Conservation (phyloP, 78 protist genomes). For the Guillardia theta region DNA sequence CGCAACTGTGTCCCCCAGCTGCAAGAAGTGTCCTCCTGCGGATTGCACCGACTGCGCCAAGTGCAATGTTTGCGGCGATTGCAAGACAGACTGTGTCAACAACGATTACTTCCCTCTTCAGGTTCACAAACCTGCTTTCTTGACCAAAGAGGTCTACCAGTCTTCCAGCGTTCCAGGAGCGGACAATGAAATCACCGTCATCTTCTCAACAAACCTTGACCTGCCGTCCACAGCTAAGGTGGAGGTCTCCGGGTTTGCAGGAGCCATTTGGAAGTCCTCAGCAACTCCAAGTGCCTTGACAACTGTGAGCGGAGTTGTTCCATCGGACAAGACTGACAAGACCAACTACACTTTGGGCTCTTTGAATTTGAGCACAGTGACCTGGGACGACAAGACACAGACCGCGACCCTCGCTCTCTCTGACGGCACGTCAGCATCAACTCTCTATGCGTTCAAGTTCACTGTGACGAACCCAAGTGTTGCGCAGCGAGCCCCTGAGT, state of each 20-base stretch:
- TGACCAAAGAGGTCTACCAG: background rate
- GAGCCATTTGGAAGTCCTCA: background rate
- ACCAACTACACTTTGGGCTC: no score
- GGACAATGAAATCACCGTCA: background rate
- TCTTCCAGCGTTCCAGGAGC: background rate
- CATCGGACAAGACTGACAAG: no score
- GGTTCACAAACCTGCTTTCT: background rate
- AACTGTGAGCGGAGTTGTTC: no score
- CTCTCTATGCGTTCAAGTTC: background rate
- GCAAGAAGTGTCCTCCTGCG: background rate
- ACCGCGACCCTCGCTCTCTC: background rate
- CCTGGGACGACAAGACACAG: background rate
- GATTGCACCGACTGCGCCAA: background rate
- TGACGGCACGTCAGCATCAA: background rate
- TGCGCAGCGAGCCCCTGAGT: background rate
- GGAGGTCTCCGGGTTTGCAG: background rate
- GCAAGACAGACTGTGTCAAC: background rate
- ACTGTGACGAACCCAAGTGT: background rate
- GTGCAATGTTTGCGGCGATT: background rate
- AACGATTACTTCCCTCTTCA: background rate
- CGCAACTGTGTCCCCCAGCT: background rate
- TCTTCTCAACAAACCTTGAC: background rate
- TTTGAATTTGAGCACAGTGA: no score
- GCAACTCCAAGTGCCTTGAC: no score
- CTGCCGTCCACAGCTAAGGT: background rate